A percentile compares a stretch with the other conserved stretches of the same genome.
These are phyloP conservation scores for Ustilago vetiveriae DNA, from an alignment of 1,284 basidiomycete species.

Conservation along the genomic window DNA sequence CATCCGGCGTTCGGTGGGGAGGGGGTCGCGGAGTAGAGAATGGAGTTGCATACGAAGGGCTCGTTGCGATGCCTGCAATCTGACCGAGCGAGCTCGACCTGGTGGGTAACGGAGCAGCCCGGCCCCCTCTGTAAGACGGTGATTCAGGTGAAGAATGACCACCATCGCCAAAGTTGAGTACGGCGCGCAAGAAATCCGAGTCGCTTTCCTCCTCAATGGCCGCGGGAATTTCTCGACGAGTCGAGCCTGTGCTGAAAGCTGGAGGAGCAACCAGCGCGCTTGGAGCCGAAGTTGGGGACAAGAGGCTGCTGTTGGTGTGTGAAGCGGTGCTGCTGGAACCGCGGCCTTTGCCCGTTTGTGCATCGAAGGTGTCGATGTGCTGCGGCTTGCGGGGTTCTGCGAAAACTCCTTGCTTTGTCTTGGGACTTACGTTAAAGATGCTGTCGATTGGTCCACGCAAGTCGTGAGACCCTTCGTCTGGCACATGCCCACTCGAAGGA, in stretches of 20 bases:
- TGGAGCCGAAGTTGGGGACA: slow-evolving; percentile 5
- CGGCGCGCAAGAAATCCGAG: slow-evolving; percentile 52
- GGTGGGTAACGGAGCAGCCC: slow-evolving; percentile 29
- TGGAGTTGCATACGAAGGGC: not conserved
- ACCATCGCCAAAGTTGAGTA: slow-evolving; percentile 46
- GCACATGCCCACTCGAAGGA: slow-evolving; percentile 6
- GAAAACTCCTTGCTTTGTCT: slow-evolving; percentile 14
- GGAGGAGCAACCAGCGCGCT: slow-evolving; percentile 1
- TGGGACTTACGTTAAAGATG: slow-evolving; percentile 16
- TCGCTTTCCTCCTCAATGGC: slow-evolving; percentile 46
- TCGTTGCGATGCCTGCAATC: slow-evolving; percentile 10
- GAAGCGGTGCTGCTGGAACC: slow-evolving; percentile 7
- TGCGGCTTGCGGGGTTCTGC: not conserved
- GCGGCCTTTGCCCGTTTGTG: slow-evolving; percentile 5
- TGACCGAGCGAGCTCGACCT: slow-evolving; percentile 33
- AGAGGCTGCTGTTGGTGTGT: slow-evolving; percentile 1
- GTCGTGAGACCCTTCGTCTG: not conserved
- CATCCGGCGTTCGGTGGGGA: slow-evolving; percentile 18
- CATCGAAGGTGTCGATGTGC: slow-evolving; percentile 3
- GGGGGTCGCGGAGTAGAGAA: slow-evolving; percentile 1
- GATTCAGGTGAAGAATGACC: slow-evolving; percentile 2
- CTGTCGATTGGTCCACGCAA: not conserved
- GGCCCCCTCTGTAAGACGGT: slow-evolving; percentile 27
- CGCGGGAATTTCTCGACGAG: slow-evolving; percentile 19
- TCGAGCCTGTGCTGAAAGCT: slow-evolving; percentile 2